Conservation (phyloP, 768 basidiomycete species). For the Dendrothele bispora region DNA sequence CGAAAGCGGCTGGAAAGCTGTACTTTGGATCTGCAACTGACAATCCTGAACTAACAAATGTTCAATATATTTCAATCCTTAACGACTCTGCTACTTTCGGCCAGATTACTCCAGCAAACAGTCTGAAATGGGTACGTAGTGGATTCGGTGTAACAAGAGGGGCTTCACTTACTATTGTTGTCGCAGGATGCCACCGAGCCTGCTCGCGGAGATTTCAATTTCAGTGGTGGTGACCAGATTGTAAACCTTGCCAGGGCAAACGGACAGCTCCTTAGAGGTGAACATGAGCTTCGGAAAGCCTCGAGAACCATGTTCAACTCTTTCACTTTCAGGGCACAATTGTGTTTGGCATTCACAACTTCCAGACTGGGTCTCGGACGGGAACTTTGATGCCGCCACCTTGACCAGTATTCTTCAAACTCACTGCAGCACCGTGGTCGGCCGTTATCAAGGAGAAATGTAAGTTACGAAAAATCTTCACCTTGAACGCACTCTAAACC, state of each 20-base stretch:
- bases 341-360: constrained; percentile 46
- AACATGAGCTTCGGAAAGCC: not conserved
- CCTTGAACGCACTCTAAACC: too few relatives aligned
- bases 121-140: constrained; percentile 39
- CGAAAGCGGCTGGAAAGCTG: constrained; percentile 34
- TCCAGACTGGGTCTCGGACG: constrained; percentile 33
- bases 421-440: constrained; percentile 32
- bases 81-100: constrained; percentile 37
- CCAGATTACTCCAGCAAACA: constrained; percentile 43
- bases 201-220: constrained; percentile 29
- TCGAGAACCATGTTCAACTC: not conserved
- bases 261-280: constrained; percentile 34
- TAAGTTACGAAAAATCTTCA: constrained; percentile 10
- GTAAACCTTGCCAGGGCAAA: constrained; percentile 32
- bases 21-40: constrained; percentile 46
- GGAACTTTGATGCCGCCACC: constrained; percentile 24
- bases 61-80: constrained; percentile 34
- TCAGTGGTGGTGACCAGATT: constrained; percentile 31
- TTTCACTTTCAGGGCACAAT: constrained; percentile 23
- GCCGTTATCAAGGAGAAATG: constrained; percentile 38
- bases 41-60: constrained; percentile 40
- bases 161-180: not conserved
- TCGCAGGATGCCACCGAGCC: constrained; percentile 38
- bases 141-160: not conserved
- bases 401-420: constrained; percentile 30